Base-by-base conservation (phyloP, 305 asterid genomes). In the Fraxinus baroniana region DNA sequence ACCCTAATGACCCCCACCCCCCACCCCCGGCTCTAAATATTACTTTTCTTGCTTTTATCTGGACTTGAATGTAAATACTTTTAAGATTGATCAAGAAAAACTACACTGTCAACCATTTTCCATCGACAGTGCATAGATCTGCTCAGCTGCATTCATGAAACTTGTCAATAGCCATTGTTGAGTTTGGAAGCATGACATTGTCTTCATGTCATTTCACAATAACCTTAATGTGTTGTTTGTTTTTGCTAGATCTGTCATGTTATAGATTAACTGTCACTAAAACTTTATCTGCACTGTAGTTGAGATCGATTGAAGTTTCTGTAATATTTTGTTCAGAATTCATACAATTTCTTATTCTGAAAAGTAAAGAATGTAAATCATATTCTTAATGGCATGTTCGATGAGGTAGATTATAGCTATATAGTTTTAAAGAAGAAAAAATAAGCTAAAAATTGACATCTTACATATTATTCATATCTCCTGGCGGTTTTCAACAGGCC, bases 401-500 rank as follows among this genome's bases (percentile, higher is more conserved):
- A 4, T 9, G 10, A 9, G 33, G 72, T 62, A 24, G 72, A 62
- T 62, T 24, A 22, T 1, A 62, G 7, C 73, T 24, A 26, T 4
- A 8, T 10, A 10, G 30, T n/a, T 3, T 10, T 66, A 10, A 24
- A 3, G 73, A 26, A 3, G 33, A 26, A 66, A 24, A 26, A 66
- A 24, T 66, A 66, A 24, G 73, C 35, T 66, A 66, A 66, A 26
- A 18, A 7, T 24, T 52, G 13, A 2, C 5, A 2, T 6, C 1
- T 18, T 3, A 7, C 28, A 20, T 18, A 22, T 18, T 22, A 2
- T 7, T 46, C 41, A 46, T 82, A 24, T 68, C 20, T 32, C 6
- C 15, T 13, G 64, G 17, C 79, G 84, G 44, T 86, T 84, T 72
- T 81, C 83, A 84, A 76, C 94, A 96, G 98, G 92, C 98, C 98